Evolutionary conservation across 2,329 filamentous ascomycete species (phyloP).

Genomic region (Ophiostoma ulmi): DNA sequence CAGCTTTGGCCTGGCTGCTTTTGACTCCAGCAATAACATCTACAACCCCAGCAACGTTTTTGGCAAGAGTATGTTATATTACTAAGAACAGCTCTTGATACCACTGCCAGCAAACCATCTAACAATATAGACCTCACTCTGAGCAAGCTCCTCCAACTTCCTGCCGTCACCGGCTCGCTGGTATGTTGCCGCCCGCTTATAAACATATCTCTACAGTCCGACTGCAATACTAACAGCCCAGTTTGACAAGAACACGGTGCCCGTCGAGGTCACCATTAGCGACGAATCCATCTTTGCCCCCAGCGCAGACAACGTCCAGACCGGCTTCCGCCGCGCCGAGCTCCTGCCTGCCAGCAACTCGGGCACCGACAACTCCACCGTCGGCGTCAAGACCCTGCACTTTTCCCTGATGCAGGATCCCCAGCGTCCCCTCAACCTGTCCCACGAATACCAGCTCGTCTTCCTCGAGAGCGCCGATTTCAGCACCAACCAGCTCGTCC

Average conservation of each 20-base stretch:
- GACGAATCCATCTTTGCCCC: constrained; percentile 57
- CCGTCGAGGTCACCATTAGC: constrained; percentile 51
- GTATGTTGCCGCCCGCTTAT: constrained; percentile 30
- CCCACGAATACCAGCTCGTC: constrained; percentile 56
- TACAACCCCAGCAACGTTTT: constrained; percentile 51
- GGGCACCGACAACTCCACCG: constrained; percentile 47
- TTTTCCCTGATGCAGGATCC: constrained; percentile 53
- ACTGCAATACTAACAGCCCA: constrained; percentile 26
- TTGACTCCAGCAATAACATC: constrained; percentile 40
- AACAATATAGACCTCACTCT: constrained; percentile 41
- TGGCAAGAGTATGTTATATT: constrained; percentile 38
- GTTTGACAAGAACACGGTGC: constrained; percentile 43
- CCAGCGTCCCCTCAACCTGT: constrained; percentile 49
- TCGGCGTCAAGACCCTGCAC: constrained; percentile 57
- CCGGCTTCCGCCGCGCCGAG: constrained; percentile 57
- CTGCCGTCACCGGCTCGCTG: constrained; percentile 38
- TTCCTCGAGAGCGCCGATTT: constrained; percentile 46
- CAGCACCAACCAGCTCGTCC: constrained; percentile 48
- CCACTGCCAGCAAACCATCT: background rate
- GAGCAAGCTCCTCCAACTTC: constrained; percentile 48
- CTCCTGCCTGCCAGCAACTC: constrained; percentile 48
- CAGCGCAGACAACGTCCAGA: constrained; percentile 45
- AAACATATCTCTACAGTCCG: no score
- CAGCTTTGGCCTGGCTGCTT: constrained; percentile 37
- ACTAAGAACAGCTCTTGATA: background rate